Evolutionary conservation across 495 filamentous ascomycete genomes (phyloP).

Genomic region (Neurospora sp.): DNA sequence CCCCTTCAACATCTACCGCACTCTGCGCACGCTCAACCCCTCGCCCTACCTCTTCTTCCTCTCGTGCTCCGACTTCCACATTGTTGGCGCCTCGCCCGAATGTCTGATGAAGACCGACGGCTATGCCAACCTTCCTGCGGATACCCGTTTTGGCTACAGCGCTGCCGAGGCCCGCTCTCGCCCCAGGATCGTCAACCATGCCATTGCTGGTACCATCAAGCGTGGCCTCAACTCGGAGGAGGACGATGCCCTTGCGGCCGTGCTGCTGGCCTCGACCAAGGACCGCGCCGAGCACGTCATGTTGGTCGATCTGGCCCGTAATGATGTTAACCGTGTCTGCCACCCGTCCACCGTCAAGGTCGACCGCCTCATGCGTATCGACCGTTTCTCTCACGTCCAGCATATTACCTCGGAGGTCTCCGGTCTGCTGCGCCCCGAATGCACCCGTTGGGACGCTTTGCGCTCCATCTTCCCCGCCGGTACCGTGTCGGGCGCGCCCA

Average conservation of each 20-base stretch:
- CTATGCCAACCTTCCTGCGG: constrained; percentile 17
- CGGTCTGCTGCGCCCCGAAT: constrained; percentile 67
- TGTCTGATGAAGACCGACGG: constrained; percentile 80
- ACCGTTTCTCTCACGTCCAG: constrained; percentile 93
- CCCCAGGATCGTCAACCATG: constrained; percentile 88
- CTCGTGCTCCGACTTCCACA: constrained; percentile 80
- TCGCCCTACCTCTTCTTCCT: constrained; percentile 97
- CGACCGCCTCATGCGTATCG: constrained; percentile 89
- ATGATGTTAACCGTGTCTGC: constrained; percentile 94
- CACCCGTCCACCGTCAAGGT: constrained; percentile 82
- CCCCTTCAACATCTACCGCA: constrained; percentile 97
- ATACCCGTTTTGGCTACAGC: constrained; percentile 18
- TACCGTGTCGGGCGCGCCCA: constrained; percentile 88
- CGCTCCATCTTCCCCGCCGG: constrained; percentile 93
- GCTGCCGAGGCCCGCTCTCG: constrained; percentile 23
- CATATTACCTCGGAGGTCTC: constrained; percentile 93
- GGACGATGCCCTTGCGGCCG: constrained; percentile 67
- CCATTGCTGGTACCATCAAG: constrained; percentile 90
- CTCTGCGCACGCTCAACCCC: constrained; percentile 89
- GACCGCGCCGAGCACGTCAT: constrained; percentile 98
- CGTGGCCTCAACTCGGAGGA: constrained; percentile 71
- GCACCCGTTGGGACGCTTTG: constrained; percentile 93
- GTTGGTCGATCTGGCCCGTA: constrained; percentile 94
- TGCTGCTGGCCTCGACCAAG: constrained; percentile 72
- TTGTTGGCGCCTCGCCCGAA: constrained; percentile 90